Conservation (phyloP, 2,329 filamentous ascomycete genomes). For the Karstenula rhodostoma region DNA sequence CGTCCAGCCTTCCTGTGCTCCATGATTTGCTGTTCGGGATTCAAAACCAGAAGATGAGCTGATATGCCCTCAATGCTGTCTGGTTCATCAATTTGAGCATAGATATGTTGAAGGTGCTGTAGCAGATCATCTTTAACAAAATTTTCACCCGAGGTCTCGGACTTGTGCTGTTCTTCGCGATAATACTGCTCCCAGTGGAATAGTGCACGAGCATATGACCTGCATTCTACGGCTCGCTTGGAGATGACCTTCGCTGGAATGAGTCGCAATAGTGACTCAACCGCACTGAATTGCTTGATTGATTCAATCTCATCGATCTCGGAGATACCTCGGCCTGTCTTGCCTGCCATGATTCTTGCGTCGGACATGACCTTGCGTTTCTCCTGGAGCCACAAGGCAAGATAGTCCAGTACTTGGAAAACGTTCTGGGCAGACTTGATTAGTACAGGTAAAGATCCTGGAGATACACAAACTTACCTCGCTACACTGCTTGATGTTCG, state of each 20-base stretch:
- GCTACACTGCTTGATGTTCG: slow-evolving; percentile 84
- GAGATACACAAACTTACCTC: slow-evolving; percentile 69
- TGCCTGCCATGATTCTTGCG: slow-evolving; percentile 51
- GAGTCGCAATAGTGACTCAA: slow-evolving; percentile 75
- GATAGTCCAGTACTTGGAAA: slow-evolving; percentile 90
- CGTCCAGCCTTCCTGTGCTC: slow-evolving; percentile 92
- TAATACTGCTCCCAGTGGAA: slow-evolving; percentile 97
- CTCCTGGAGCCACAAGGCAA: slow-evolving; percentile 86
- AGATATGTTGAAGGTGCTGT: slow-evolving; percentile 87
- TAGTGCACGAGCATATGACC: slow-evolving; percentile 88
- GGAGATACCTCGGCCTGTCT: slow-evolving; percentile 53
- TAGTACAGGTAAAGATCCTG: background rate
- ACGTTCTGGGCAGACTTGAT: slow-evolving; percentile 69
- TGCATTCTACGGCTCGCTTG: slow-evolving; percentile 87
- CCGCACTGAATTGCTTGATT: slow-evolving; percentile 65
- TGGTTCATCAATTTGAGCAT: slow-evolving; percentile 96
- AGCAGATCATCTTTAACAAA: slow-evolving; percentile 70
- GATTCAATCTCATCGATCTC: slow-evolving; percentile 61
- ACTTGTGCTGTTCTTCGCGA: slow-evolving; percentile 60
- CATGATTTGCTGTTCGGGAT: slow-evolving; percentile 90
- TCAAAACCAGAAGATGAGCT: slow-evolving; percentile 82
- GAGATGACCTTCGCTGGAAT: slow-evolving; percentile 79
- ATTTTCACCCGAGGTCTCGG: slow-evolving; percentile 57
- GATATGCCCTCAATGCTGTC: slow-evolving; percentile 96
- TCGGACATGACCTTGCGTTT: slow-evolving; percentile 65